Conservation (phyloP, 306 rosid genomes). For the Quercus alba region DNA sequence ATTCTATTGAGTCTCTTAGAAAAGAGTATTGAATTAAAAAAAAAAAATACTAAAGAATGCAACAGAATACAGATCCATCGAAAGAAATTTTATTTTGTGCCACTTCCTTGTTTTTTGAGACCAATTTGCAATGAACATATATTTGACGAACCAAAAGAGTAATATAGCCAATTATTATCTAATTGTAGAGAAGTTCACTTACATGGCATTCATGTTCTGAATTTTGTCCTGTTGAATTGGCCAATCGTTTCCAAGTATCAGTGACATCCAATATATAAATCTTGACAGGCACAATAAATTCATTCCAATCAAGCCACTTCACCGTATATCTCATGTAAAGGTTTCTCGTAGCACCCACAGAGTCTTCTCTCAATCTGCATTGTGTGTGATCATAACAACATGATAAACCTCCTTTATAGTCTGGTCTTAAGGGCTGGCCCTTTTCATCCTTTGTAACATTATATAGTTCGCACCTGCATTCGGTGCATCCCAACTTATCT, state of each 20-base stretch:
- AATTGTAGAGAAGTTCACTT: conserved; percentile 15
- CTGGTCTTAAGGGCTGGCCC: conserved; percentile 35
- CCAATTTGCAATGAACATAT: too few species aligned
- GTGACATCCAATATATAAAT: conserved; percentile 67
- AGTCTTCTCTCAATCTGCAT: conserved; percentile 52
- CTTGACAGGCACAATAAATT: conserved; percentile 55
- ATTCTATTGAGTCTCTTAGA: background rate
- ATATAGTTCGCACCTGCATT: conserved; percentile 67
- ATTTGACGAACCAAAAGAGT: background rate
- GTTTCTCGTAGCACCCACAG: conserved; percentile 40
- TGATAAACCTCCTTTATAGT: conserved; percentile 51
- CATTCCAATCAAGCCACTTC: conserved; percentile 75
- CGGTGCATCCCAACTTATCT: conserved; percentile 60
- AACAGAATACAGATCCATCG: background rate
- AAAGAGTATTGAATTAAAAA: background rate
- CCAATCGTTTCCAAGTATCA: conserved; percentile 34
- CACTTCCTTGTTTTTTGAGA: background rate
- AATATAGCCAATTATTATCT: too few species aligned
- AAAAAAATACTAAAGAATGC: background rate
- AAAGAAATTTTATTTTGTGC: background rate
- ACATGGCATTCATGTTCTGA: conserved; percentile 48
- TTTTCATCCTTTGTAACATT: conserved; percentile 44
- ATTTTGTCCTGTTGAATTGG: conserved; percentile 10
- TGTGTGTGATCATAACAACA: conserved; percentile 61
- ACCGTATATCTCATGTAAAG: conserved; percentile 67